phyloP scores from a whole-genome alignment of 306 rosid genomes.

The Begonia fuchsioides region DNA sequence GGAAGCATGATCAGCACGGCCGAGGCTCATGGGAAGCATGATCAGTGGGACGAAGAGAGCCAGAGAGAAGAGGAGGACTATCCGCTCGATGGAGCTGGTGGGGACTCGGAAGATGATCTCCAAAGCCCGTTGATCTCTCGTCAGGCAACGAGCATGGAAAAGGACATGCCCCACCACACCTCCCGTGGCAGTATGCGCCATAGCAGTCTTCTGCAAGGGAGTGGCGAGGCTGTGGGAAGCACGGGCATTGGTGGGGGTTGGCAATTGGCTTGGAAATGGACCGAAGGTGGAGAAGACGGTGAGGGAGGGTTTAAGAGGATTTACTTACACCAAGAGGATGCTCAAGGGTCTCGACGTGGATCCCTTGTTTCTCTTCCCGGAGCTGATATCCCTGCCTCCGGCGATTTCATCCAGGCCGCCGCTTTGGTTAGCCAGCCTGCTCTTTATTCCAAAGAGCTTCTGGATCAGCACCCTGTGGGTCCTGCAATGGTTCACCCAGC shows the following conservation, averaged over 20 bases:
- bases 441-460: constrained; percentile 51
- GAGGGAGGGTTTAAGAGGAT: constrained; percentile 70
- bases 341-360: constrained; percentile 56
- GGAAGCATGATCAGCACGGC: constrained; percentile 82
- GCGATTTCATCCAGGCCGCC: constrained; percentile 73
- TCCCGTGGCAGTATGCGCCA: constrained; percentile 61
- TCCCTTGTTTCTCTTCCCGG: constrained; percentile 68
- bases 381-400: constrained; percentile 33
- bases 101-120: constrained; percentile 73
- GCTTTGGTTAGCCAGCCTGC: constrained; percentile 92
- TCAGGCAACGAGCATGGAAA: constrained; percentile 73
- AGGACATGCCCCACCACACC: constrained; percentile 54
- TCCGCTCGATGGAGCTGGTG: constrained; percentile 40
- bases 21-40: constrained; percentile 39
- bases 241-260: constrained; percentile 93
- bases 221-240: constrained; percentile 50
- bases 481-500: constrained; percentile 87
- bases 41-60: constrained; percentile 82
- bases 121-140: constrained; percentile 81
- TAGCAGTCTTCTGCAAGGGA: constrained; percentile 72
- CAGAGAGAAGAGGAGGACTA: constrained; percentile 59
- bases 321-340: constrained; percentile 68
- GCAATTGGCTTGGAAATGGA: constrained; percentile 97
- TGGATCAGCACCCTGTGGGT: constrained; percentile 44
- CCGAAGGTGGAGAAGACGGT: constrained; percentile 56